Evolutionary conservation across 2,329 filamentous ascomycete genomes (phyloP).

Genomic region (Fusarium marasasianum): DNA sequence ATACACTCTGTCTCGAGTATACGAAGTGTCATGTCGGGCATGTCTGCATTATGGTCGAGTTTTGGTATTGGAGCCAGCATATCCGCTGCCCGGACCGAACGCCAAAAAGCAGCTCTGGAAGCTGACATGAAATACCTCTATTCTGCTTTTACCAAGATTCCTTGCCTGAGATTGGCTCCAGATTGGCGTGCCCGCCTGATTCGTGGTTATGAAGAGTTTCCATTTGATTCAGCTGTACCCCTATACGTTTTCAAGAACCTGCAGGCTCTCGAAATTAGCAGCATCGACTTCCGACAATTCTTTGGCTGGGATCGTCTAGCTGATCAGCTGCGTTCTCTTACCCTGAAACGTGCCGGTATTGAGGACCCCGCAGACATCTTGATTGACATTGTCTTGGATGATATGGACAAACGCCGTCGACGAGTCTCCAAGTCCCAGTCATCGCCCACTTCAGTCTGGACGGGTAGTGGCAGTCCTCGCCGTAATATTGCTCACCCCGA

Average conservation of each 20-base stretch:
- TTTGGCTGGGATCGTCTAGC: conserved; percentile 96
- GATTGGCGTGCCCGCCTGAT: conserved; percentile 93
- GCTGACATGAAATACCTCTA: conserved; percentile 95
- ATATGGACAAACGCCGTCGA: conserved; percentile 90
- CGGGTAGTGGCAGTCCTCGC: conserved; percentile 63
- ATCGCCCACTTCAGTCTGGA: conserved; percentile 79
- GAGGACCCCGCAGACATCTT: conserved; percentile 92
- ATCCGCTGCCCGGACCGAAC: conserved; percentile 83
- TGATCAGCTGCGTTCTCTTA: conserved; percentile 89
- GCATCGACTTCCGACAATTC: conserved; percentile 96
- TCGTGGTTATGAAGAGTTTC: conserved; percentile 94
- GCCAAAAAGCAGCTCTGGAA: conserved; percentile 85
- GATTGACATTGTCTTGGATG: conserved; percentile 92
- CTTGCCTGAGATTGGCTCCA: conserved; percentile 87
- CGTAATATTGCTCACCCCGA: conserved; percentile 70
- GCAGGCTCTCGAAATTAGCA: conserved; percentile 90
- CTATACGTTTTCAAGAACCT: conserved; percentile 98
- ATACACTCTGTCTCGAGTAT: conserved; percentile 97
- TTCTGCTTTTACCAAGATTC: conserved; percentile 98
- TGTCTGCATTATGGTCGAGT: conserved; percentile 92
- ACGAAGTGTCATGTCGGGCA: conserved; percentile 95
- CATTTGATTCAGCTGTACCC: conserved; percentile 96
- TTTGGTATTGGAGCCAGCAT: conserved; percentile 85
- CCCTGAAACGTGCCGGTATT: conserved; percentile 84
- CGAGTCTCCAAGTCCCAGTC: conserved; percentile 87